These are phyloP conservation scores for Rhizoclosmatium globosum DNA, from an alignment of 192 early-diverging fungal genomes.

Conservation along the genomic window DNA sequence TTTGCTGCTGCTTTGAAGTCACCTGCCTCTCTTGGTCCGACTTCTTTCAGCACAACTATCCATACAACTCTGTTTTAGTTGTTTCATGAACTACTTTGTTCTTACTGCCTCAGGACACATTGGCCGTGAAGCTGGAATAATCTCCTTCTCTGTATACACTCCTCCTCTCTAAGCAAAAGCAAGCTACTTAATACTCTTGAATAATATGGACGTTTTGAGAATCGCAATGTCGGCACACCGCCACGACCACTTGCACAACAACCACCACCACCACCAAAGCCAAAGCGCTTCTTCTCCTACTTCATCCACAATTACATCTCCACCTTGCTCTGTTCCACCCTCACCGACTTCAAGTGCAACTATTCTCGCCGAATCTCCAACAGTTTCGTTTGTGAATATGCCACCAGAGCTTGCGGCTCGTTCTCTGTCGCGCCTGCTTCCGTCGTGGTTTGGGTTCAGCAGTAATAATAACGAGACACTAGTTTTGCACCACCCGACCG, in stretches of 20 bases:
- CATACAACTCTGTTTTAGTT: neutral
- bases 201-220: conserved; percentile 11
- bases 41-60: no score
- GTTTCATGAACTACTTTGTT: conserved; percentile 20
- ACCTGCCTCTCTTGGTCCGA: no score
- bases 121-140: conserved; percentile 11
- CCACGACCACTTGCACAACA: neutral
- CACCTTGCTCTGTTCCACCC: neutral
- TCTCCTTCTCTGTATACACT: neutral
- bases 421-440: neutral
- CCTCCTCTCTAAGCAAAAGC: neutral
- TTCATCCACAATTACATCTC: neutral
- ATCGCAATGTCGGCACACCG: conserved; percentile 19
- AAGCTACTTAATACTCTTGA: no score
- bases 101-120: neutral
- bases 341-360: neutral
- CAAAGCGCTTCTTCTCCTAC: neutral
- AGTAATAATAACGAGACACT: neutral
- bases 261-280: neutral
- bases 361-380: neutral
- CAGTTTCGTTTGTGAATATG: neutral
- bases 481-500: neutral
- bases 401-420: conserved; percentile 12
- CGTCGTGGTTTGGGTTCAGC: neutral
- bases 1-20: no score